Base-by-base conservation (phyloP, 2,329 filamentous ascomycete genomes). In the Didymella pinodella region DNA sequence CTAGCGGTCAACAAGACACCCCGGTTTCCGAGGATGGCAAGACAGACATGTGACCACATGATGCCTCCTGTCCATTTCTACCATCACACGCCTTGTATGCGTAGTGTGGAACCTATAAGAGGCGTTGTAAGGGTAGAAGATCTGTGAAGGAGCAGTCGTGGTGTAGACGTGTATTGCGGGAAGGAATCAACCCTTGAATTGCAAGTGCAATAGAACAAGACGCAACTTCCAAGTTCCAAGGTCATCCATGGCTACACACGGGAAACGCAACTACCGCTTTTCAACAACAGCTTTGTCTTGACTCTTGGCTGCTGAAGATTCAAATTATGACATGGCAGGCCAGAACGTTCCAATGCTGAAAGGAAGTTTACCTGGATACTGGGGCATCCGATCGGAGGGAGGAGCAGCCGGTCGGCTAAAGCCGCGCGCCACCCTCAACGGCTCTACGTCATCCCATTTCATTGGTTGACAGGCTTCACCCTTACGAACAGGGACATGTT, bases 1-100 rank as follows among this genome's bases (percentile, higher is more conserved):
- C 49, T 54, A 55, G 45, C 32, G 40, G 41, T 46, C 32, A 16
- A 52, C 40, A 18, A 54, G 18, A 54, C 57, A 52, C 52, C 57
- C 18, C 18, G 18, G 53, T 52, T 44, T 60, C 57, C 52, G 36
- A 60, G 53, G 56, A 56, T 22, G 57, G 57, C 48, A 60, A 56
- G 32, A 36, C 20, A 52, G 29, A 48, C 53, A 48, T 48, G 43
- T n/a, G 29, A 16, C 38, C 57, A 59, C 51, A 47, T 59, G 57
- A 54, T 43, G 32, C 16, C 11, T 40, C 6, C 11, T 28, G 32
- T 38, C 32, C 7, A 32, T 46, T 16, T 20, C 36, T 36, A 40
- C 29, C 50, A 7, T 47, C 26, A 50, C 20, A 32, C 46, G 52
- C 28, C 26, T 31, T 34, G 34, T 3, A 25, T 16, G 4, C 45